Percentiles rank a stretch among this genome's conserved stretches.
These are phyloP conservation scores for Paramarasmius palmivorus DNA, from an alignment of 1,284 basidiomycete species.

Conservation along the genomic window DNA sequence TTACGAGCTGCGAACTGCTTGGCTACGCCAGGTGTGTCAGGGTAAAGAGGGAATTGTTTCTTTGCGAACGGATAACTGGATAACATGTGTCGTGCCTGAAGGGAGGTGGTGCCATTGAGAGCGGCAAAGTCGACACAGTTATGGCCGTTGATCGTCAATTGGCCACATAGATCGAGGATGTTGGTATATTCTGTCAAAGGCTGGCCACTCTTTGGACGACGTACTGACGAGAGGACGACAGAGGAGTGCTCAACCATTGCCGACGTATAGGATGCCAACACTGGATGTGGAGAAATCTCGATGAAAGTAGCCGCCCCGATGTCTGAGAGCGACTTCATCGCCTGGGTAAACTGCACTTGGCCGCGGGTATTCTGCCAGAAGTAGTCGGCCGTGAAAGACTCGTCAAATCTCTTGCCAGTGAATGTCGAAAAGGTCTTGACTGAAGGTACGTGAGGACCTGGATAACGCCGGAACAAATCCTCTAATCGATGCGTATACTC, in stretches of 20 bases:
- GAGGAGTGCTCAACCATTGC: conserved; percentile 15
- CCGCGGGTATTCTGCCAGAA: conserved; percentile 25
- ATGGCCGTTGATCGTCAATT: conserved; percentile 19
- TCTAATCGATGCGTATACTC: conserved; percentile 24
- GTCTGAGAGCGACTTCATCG: conserved; percentile 9
- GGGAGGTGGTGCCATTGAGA: conserved; percentile 1
- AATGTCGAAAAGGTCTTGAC: conserved; percentile 13
- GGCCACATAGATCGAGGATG: conserved; percentile 23
- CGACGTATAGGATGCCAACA: conserved; percentile 25
- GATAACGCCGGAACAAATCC: conserved; percentile 23
- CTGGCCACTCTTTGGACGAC: conserved; percentile 18
- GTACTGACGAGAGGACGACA: conserved; percentile 24
- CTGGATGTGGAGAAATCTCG: conserved; percentile 37
- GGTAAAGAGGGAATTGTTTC: conserved; percentile 14
- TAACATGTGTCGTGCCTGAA: neutral
- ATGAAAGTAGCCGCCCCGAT: conserved; percentile 15
- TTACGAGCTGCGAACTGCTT: conserved; percentile 23
- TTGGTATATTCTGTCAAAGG: conserved; percentile 10
- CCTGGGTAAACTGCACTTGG: conserved; percentile 23
- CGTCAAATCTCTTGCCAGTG: conserved; percentile 2
- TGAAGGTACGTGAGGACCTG: neutral
- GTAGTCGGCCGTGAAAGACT: conserved; percentile 15
- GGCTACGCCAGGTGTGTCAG: neutral
- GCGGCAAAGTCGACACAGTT: conserved; percentile 18
- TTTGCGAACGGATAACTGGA: conserved; percentile 19